phyloP scores from a whole-genome alignment of 164 flowering plant species.

The Sextonia rubra region DNA sequence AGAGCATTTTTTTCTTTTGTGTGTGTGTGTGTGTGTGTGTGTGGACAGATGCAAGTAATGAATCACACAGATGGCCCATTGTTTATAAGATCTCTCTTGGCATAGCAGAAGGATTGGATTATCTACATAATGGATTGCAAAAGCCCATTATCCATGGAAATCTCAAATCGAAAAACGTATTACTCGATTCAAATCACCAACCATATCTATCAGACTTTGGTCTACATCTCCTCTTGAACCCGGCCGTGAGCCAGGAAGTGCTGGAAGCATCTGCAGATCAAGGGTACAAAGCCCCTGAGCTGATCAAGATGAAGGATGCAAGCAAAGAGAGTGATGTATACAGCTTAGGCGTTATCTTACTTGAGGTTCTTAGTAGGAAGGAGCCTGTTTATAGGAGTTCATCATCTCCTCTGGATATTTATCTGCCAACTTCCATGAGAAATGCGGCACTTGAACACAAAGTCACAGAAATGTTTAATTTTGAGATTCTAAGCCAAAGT shows the following conservation, averaged over 20 bases:
- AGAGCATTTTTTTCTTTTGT: conserved; percentile 2
- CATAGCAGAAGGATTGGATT: conserved; percentile 64
- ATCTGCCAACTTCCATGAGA: conserved; percentile 56
- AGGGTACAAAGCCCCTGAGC: conserved; percentile 93
- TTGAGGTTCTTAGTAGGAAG: conserved; percentile 75
- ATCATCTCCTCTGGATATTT: conserved; percentile 43
- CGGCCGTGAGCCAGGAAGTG: conserved; percentile 68
- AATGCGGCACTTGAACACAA: conserved; percentile 55
- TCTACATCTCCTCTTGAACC: conserved; percentile 63
- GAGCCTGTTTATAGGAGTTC: conserved; percentile 51
- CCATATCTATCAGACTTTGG: conserved; percentile 75
- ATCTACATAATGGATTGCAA: conserved; percentile 63
- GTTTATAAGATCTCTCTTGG: conserved; percentile 62
- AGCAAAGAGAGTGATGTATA: conserved; percentile 63
- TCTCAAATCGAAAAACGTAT: conserved; percentile 77
- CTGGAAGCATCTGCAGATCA: conserved; percentile 63
- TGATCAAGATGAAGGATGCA: conserved; percentile 86
- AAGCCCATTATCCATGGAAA: conserved; percentile 81
- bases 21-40: too few species aligned
- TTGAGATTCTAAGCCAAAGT: conserved; percentile 34
- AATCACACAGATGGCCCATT: conserved; percentile 57
- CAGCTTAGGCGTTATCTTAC: conserved; percentile 79
- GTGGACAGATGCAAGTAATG: conserved; percentile 42
- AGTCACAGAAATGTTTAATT: conserved; percentile 58
- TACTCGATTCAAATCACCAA: conserved; percentile 45